Evolutionary conservation across 169 alveolate genomes (phyloP).

Genomic region (Fabrea salina): DNA sequence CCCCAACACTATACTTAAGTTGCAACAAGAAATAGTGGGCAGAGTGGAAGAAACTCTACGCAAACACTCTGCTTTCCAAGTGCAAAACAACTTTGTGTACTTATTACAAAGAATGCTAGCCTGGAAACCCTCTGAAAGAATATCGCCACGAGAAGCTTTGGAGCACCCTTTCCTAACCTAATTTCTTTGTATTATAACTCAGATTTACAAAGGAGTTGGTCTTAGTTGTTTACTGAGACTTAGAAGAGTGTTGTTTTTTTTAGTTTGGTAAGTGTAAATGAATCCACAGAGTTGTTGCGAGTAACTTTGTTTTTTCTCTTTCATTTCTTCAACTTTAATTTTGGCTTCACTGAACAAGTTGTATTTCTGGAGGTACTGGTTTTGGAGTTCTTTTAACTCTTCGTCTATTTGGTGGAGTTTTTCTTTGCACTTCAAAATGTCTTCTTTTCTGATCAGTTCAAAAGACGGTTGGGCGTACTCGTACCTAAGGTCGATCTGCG

Average conservation of each 20-base stretch:
- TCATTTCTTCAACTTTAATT: constrained; percentile 44
- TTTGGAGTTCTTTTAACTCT: constrained; percentile 35
- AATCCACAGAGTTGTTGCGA: constrained; percentile 24
- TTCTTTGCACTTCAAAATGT: neutral
- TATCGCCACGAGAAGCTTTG: constrained; percentile 72
- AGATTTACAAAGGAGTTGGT: too few relatives aligned
- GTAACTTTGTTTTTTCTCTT: constrained; percentile 34
- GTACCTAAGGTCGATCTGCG: too few relatives aligned
- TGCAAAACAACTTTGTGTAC: constrained; percentile 37
- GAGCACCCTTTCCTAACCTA: constrained; percentile 64
- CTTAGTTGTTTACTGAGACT: too few relatives aligned
- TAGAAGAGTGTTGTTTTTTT: too few relatives aligned
- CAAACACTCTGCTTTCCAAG: constrained; percentile 42
- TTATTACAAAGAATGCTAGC: constrained; percentile 68
- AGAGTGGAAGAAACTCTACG: constrained; percentile 40
- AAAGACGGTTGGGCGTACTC: too few relatives aligned
- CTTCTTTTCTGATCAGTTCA: neutral
- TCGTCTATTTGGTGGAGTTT: neutral
- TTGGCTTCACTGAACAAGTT: constrained; percentile 31
- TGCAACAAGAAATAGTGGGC: constrained; percentile 50
- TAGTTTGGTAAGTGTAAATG: constrained; percentile 2
- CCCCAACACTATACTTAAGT: constrained; percentile 60
- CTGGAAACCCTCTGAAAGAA: constrained; percentile 66
- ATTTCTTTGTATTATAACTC: too few relatives aligned
- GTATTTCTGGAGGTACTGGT: constrained; percentile 36